Base-by-base conservation (phyloP, 345 rosid genomes). In the Arabidopsis suecica region DNA sequence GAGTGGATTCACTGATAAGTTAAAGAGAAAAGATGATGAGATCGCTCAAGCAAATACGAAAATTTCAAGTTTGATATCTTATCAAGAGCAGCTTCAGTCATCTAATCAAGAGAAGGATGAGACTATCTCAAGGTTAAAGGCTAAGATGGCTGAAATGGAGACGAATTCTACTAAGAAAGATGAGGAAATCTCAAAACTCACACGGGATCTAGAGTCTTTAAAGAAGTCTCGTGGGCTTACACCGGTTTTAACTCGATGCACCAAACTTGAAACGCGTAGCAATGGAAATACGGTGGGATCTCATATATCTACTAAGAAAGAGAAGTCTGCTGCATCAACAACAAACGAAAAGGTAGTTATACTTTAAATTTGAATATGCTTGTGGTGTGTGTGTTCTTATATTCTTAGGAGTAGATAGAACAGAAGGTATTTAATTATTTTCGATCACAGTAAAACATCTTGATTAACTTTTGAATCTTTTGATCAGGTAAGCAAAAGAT, bases 41-140 rank as follows among this genome's bases (percentile, higher is more conserved):
- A 71, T 89, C 14, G 79, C 64, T 55, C 76, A 62, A 50, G 93
- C 88, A 10, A 89, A 88, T 60, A 65, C 80, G 45, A 89, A 89
- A 66, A 74, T 92, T 36, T 84, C 84, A 4, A 60, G 74, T 60
- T 86, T 92, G 83, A 57, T 90, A 58, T 82, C 85, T 71, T 74
- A 53, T 13, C 76, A 78, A 74, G 96, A 91, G 82, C 59, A 78
- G 80, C 85, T 93, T 68, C 89, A 85, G 64, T 74, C 87, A 34
- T 83, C 85, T 47, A 85, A 83, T 54, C 63, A 68, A 3, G 85
- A 86, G 36, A 96, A 93, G 82, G 93, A 93, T 82, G 84, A 79
- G 72, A 61, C 45, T 5, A 87, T 96, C 32, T 81, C 76, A 25
- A 82, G 48, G 41, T 71, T 96, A 69, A 83, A 77, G 74, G 66